Evolutionary conservation across 1,284 basidiomycete species (phyloP), one percentile per base, ranked within the genome.

Genomic region (Puccinia brachypodii): DNA sequence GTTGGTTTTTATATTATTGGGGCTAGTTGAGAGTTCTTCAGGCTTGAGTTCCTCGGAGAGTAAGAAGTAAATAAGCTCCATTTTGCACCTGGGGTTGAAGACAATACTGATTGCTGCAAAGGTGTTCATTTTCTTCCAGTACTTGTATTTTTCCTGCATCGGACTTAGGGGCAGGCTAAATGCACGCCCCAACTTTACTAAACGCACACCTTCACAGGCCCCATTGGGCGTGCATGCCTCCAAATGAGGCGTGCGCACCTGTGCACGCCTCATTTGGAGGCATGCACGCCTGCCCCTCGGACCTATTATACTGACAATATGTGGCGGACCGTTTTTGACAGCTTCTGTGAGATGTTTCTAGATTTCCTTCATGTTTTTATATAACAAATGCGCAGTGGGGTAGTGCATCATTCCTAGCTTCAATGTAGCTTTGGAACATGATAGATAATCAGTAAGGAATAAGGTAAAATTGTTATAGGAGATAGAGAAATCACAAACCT

Each of bases 81-180:
- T 7, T 36, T 64, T 64, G 31, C 9, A 64, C 31, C 31, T 38
- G 16, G 60, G 60, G 16, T 64, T 33, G 38, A 64, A 64, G 33
- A 64, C 33, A 38, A 64, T 36, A 22, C 9, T 36, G 33, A 38
- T 36, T 19, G 31, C 60, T 4, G 33, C 31, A 64, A 64, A 64
- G 13, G 6, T 0, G 13, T 38, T 16, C 60, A 64, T 64, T 38
- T 64, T 36, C 33, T 64, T 36, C 60, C 31, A 62, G 31, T 36
- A 62, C n/a, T 68, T 68, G 2, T 68, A 68, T n/a, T 68, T 68
- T 16, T 69, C 42, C 33, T 69, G 66, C 64, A 66, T 66, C 22
- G 64, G 64, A 6, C 19, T 66, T n/a, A n/a, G n/a, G n/a, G n/a
- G n/a, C n/a, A n/a, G n/a, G n/a, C n/a, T n/a, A n/a, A n/a, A n/a